Percentiles rank a stretch among this genome's conserved stretches.
phyloP scores from a whole-genome alignment of 192 early-diverging fungal species.

The Gigaspora rosea region DNA sequence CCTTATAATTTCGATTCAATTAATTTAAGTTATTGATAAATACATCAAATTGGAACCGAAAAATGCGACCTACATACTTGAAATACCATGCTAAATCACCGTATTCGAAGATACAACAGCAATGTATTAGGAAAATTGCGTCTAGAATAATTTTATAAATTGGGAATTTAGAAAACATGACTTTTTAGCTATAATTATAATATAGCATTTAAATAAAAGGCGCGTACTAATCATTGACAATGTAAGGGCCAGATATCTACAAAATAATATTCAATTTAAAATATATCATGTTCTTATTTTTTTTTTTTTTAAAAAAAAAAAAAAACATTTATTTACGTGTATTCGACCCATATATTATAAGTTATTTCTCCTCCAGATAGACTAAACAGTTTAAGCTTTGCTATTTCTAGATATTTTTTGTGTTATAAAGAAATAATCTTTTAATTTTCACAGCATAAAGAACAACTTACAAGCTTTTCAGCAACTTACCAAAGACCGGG shows the following conservation, averaged over 20 bases:
- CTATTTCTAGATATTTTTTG: not conserved
- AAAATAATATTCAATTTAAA: not conserved
- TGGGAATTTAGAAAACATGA: not conserved
- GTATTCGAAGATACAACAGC: too few species aligned
- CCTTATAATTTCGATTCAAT: not conserved
- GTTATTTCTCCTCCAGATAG: not conserved
- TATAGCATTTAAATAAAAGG: not conserved
- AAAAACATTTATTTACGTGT: not conserved
- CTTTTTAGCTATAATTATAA: not conserved
- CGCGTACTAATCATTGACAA: not conserved
- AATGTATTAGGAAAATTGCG: too few species aligned
- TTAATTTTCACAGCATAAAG: not conserved
- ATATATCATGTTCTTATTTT: not conserved
- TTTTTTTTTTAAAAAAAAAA: not conserved
- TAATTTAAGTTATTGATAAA: not conserved
- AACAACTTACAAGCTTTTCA: not conserved
- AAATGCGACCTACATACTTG: not conserved
- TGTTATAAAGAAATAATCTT: not conserved
- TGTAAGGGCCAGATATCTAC: not conserved
- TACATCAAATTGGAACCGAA: not conserved
- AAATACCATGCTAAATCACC: too few species aligned
- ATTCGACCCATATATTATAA: not conserved
- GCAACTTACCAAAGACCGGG: not conserved
- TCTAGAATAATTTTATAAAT: too few species aligned
- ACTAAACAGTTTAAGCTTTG: not conserved